Evolutionary conservation across 345 rosid species (phyloP).

Genomic region (Fremontodendron californicum): DNA sequence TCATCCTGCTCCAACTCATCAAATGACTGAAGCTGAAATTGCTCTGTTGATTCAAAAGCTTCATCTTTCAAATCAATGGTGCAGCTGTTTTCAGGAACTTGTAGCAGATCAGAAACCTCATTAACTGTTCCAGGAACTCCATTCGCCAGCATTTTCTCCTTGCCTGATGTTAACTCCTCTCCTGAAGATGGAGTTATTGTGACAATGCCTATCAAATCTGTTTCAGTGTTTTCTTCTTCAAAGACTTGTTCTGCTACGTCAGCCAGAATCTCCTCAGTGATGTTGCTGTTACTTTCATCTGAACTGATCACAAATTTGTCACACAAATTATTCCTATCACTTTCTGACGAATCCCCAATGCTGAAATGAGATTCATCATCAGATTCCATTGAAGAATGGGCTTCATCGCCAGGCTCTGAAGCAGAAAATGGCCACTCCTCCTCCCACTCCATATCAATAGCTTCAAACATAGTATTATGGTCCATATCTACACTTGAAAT

Average conservation of each 20-base stretch:
- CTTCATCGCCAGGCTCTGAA: constrained; percentile 24
- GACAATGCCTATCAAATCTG: not conserved
- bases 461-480: constrained; percentile 26
- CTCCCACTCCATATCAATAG: constrained; percentile 50
- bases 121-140: constrained; percentile 13
- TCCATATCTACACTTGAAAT: constrained; percentile 18
- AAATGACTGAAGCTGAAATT: not conserved
- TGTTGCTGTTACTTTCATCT: constrained; percentile 15
- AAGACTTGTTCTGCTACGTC: constrained; percentile 27
- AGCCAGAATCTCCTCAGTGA: constrained; percentile 22
- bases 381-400: constrained; percentile 13
- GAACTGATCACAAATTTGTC: constrained; percentile 8
- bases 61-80: not conserved
- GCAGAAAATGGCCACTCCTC: constrained; percentile 26
- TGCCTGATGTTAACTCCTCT: constrained; percentile 3
- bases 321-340: constrained; percentile 8
- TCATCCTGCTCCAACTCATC: not conserved
- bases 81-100: constrained; percentile 18
- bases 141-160: constrained; percentile 16
- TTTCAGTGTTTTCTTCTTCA: constrained; percentile 16
- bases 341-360: constrained; percentile 19
- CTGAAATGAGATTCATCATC: constrained; percentile 18
- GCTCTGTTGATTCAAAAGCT: constrained; percentile 5
- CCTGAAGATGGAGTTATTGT: constrained; percentile 11
- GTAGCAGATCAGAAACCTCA: constrained; percentile 11